Conservation (phyloP, 2,329 filamentous ascomycete genomes). For the Aspergillus brunneoviolaceus region DNA sequence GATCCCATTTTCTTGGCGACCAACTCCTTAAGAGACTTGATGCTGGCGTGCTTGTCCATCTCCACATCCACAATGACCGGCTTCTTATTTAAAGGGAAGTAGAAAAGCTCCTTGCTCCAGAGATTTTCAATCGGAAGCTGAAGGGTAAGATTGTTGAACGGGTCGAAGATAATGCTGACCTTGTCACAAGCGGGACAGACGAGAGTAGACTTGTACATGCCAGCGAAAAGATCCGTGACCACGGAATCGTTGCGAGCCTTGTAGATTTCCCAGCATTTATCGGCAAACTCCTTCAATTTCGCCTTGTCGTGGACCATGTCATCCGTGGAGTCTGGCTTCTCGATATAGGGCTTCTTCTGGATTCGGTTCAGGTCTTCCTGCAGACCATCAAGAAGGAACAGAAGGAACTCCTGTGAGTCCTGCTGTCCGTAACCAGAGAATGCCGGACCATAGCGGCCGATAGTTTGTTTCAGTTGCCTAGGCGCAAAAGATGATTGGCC, state of each 20-base stretch:
- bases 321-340: conserved; percentile 96
- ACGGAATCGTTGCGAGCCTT: conserved; percentile 91
- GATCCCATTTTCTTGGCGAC: conserved; percentile 54
- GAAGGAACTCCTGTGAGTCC: conserved; percentile 94
- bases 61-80: conserved; percentile 76
- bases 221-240: conserved; percentile 91
- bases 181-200: conserved; percentile 89
- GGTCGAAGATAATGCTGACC: conserved; percentile 97
- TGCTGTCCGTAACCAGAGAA: conserved; percentile 96
- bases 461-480: conserved; percentile 74
- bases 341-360: conserved; percentile 92
- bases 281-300: conserved; percentile 79
- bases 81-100: conserved; percentile 70
- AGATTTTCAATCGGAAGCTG: conserved; percentile 84
- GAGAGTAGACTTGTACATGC: conserved; percentile 97
- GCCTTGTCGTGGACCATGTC: conserved; percentile 83
- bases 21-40: conserved; percentile 52
- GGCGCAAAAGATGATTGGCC: conserved; percentile 70
- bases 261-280: conserved; percentile 88
- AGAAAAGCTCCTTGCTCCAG: conserved; percentile 73
- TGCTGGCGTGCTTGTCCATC: conserved; percentile 65
- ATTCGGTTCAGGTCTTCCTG: conserved; percentile 95
- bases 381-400: conserved; percentile 88
- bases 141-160: conserved; percentile 90
- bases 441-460: conserved; percentile 76